Evolutionary conservation across 2,329 filamentous ascomycete genomes (phyloP), one percentile per base, ranked within the genome.

Genomic region (Fusarium sp.): DNA sequence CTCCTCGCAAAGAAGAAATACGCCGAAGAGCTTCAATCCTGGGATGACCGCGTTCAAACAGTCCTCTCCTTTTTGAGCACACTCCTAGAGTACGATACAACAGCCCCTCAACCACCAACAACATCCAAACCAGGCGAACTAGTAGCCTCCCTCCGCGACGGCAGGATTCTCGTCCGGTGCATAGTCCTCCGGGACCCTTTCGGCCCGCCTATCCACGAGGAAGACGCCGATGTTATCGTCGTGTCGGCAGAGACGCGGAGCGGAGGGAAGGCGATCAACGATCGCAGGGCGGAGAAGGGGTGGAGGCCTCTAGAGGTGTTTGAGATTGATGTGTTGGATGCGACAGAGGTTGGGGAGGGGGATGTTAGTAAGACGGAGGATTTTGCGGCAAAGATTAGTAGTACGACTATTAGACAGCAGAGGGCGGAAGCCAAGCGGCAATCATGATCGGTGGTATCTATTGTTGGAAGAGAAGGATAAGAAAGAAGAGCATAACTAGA

Each of bases 1-100:
- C 87, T 98, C 54, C 88, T 99, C 38, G 90, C 90, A 76, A 96
- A 95, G 81, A 99, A 99, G 81, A 96, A 97, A 79, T 95, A 93
- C 79, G 92, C 92, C 42, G 92, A 94, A 71, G 90, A 91, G 64
- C 87, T 99, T 10, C 93, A 98, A 81, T 88, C 91, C 64, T 99
- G 96, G 95, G 86, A 92, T 47, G 84, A 89, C 34, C 91, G 96
- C 16, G 93, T 94, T 62, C 84, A 88, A 58, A 89, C 88, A 38
- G 92, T 94, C 4, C 87, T 94, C 20, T 85, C 89, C 9, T 98
- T 98, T 79, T 85, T 98, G 22, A 91, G 84, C 79, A 93, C 86
- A 83, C 90, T 89, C 72, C 88, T 86, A 70, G 86, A 80, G 73
- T 86, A 61, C 79, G 85, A 80, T 77, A 87, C 80, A 18, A 73